Evolutionary conservation across 345 rosid species (phyloP).

Genomic region (Theobroma cacao): DNA sequence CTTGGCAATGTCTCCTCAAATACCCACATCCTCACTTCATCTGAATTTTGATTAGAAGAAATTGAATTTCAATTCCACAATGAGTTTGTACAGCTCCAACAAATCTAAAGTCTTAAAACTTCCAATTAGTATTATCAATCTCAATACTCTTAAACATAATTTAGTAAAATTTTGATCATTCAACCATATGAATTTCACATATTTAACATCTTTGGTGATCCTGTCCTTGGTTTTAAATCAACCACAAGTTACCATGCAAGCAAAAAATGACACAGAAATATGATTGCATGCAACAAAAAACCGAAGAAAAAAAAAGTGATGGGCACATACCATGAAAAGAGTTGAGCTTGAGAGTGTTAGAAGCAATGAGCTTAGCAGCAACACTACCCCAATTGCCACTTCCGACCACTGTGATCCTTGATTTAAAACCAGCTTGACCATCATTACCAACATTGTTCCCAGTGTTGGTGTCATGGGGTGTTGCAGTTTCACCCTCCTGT

Average conservation of each 20-base stretch:
- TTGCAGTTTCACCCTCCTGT: neutral
- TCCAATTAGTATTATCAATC: neutral
- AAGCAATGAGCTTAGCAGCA: conserved; percentile 95
- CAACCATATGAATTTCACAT: neutral
- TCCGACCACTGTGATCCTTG: conserved; percentile 81
- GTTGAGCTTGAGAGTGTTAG: conserved; percentile 65
- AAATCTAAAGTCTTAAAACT: neutral
- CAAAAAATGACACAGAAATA: neutral
- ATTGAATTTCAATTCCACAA: neutral
- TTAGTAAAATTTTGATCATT: neutral
- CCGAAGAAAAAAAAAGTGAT: neutral
- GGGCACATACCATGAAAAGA: conserved; percentile 64
- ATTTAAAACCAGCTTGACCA: conserved; percentile 20
- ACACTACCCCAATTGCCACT: conserved; percentile 99
- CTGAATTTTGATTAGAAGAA: conserved; percentile 39
- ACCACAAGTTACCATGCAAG: neutral
- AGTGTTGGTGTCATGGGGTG: neutral
- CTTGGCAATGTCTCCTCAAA: conserved; percentile 80
- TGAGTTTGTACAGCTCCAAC: neutral
- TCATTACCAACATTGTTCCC: conserved; percentile 1
- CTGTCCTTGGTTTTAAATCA: neutral
- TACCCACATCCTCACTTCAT: conserved; percentile 99
- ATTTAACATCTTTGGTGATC: neutral
- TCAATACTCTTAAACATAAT: neutral
- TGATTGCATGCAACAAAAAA: neutral